Evolutionary conservation across 2,329 filamentous ascomycete genomes (phyloP).

Genomic region (Calonectria leucothoes): DNA sequence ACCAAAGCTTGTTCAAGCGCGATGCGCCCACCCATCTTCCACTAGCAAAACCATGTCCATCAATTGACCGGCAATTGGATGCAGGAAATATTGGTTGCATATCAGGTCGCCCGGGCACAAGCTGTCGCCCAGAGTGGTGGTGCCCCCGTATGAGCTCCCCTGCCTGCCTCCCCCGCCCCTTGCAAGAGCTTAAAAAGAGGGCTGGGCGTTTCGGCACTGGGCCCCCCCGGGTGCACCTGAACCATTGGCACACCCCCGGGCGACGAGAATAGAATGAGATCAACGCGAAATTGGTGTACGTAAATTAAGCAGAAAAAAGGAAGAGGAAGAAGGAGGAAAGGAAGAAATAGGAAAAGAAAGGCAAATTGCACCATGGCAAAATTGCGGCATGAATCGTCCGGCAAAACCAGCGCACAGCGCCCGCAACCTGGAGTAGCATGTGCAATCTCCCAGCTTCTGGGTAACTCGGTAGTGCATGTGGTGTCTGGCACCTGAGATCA

Average conservation of each 20-base stretch:
- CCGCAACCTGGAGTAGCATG: too few relatives aligned
- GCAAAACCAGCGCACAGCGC: too few relatives aligned
- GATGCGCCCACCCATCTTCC: not conserved
- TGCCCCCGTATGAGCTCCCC: not conserved
- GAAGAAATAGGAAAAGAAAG: too few relatives aligned
- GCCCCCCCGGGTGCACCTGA: not conserved
- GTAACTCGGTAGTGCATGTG: not conserved
- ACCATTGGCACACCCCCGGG: not conserved
- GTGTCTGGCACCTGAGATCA: not conserved
- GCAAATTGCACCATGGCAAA: not conserved
- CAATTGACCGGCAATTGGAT: not conserved
- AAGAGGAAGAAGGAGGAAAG: not conserved
- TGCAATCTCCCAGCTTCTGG: not conserved
- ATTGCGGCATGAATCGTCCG: not conserved
- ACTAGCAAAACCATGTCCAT: not conserved
- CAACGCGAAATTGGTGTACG: not conserved
- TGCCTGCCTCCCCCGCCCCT: not conserved
- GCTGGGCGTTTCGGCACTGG: not conserved
- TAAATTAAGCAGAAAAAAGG: not conserved
- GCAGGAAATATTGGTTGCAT: not conserved
- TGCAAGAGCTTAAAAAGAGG: conserved; percentile 9
- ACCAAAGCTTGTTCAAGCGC: not conserved
- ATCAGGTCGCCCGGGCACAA: not conserved
- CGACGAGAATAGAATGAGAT: not conserved
- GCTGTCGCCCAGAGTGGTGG: not conserved